Conservation (phyloP, 495 filamentous ascomycete genomes). For the Aspergillus sparsus region DNA sequence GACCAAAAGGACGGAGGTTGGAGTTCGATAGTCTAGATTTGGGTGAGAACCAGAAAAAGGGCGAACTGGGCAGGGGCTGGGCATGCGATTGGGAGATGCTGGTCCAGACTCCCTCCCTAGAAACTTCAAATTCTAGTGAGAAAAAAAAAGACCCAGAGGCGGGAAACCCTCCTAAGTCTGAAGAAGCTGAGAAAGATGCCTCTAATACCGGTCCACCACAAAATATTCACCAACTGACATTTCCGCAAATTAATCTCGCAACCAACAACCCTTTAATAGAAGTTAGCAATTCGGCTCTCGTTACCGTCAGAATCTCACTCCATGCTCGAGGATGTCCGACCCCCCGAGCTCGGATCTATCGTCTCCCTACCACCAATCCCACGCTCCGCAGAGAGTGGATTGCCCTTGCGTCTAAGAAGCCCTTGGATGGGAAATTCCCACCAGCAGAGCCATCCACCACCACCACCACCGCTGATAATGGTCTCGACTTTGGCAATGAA, state of each 20-base stretch:
- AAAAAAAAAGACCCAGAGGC: too few relatives aligned
- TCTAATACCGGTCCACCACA: conserved; percentile 26
- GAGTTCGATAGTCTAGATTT: conserved; percentile 77
- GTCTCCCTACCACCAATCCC: conserved; percentile 56
- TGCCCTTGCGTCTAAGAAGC: conserved; percentile 28
- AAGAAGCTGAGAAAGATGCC: conserved; percentile 16
- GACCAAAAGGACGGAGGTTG: conserved; percentile 78
- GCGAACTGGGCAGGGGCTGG: conserved; percentile 83
- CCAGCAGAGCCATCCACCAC: conserved; percentile 22
- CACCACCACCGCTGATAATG: conserved; percentile 6
- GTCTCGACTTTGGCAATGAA: conserved; percentile 23
- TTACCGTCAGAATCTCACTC: conserved; percentile 61
- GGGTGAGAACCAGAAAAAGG: conserved; percentile 65
- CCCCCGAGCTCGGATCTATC: conserved; percentile 70
- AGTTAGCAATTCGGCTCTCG: conserved; percentile 39
- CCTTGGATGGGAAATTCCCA: not conserved
- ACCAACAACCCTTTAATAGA: conserved; percentile 19
- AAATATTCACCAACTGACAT: conserved; percentile 33
- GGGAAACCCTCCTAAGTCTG: not conserved
- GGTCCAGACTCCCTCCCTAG: conserved; percentile 27
- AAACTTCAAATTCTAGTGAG: too few relatives aligned
- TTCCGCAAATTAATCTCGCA: conserved; percentile 11
- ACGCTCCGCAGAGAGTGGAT: conserved; percentile 58
- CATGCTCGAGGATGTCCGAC: conserved; percentile 59
- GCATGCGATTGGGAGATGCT: conserved; percentile 84